Evolutionary conservation across 2,329 filamentous ascomycete species (phyloP).

Genomic region (Cadophora luteo-olivacea): DNA sequence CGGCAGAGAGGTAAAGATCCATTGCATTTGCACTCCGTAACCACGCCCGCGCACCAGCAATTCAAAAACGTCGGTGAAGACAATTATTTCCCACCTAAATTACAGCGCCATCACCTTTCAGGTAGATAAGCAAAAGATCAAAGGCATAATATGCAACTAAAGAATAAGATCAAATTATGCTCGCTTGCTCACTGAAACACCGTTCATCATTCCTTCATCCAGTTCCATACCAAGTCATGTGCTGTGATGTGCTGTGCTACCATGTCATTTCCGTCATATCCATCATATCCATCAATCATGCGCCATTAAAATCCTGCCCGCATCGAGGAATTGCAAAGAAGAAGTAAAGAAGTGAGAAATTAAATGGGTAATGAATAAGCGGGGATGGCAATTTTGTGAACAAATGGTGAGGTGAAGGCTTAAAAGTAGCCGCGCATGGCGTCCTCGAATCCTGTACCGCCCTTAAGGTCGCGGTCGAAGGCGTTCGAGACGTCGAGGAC

Average conservation of each 20-base stretch:
- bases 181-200: not conserved
- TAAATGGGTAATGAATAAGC: not conserved
- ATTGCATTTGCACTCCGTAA: conserved; percentile 4
- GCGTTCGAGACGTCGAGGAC: conserved; percentile 85
- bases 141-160: not conserved
- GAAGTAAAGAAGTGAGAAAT: not conserved
- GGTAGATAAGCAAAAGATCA: not conserved
- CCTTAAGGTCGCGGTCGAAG: conserved; percentile 84
- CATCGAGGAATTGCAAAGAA: not conserved
- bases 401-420: not conserved
- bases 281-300: conserved; percentile 15
- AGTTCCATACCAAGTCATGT: not conserved
- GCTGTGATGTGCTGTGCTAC: not conserved
- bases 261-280: conserved; percentile 6
- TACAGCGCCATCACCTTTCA: not conserved
- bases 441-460: conserved; percentile 79
- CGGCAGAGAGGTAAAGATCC: too few relatives aligned
- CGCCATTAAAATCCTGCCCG: not conserved
- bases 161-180: conserved; percentile 4
- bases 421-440: conserved; percentile 80
- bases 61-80: not conserved
- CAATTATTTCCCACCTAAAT: not conserved
- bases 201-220: conserved; percentile 2
- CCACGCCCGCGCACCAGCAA: not conserved
- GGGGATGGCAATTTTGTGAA: not conserved